These are phyloP conservation scores for Kuraishia molischiana DNA, from an alignment of 805 yeast genomes.

Conservation along the genomic window DNA sequence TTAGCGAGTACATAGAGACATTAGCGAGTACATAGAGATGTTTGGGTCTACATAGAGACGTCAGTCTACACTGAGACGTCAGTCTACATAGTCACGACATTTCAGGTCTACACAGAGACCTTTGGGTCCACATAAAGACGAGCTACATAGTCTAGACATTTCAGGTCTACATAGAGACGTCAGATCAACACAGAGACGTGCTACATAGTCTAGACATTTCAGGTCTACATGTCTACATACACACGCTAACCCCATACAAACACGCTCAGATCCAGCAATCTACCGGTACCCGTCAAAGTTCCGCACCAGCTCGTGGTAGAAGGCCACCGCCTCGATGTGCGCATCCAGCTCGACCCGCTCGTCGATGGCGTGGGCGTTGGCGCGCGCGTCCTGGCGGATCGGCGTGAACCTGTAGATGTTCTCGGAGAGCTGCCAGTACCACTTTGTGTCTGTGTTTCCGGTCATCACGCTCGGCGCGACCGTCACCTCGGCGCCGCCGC, in stretches of 20 bases:
- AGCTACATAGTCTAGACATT: too few species aligned
- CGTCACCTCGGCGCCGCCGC: slow-evolving; percentile 33
- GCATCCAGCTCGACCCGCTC: slow-evolving; percentile 5
- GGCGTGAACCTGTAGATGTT: slow-evolving; percentile 46
- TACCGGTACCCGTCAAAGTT: slow-evolving; percentile 15
- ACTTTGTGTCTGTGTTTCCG: slow-evolving; percentile 60
- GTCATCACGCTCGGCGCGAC: slow-evolving; percentile 47
- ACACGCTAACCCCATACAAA: not conserved
- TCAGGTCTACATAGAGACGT: too few species aligned
- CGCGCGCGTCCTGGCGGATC: slow-evolving; percentile 12
- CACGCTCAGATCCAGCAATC: not conserved
- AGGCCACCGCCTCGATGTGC: slow-evolving; percentile 6
- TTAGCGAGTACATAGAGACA: too few species aligned
- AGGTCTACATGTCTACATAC: too few species aligned
- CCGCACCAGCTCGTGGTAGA: slow-evolving; percentile 14
- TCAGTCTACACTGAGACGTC: too few species aligned
- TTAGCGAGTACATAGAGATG: too few species aligned
- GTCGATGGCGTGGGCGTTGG: slow-evolving; percentile 6
- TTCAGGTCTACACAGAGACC: too few species aligned
- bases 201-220: too few species aligned
- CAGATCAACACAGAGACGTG: too few species aligned
- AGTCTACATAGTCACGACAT: too few species aligned
- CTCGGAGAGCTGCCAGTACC: slow-evolving; percentile 47
- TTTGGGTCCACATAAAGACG: too few species aligned
- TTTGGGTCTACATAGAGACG: too few species aligned